phyloP scores from a whole-genome alignment of 495 filamentous ascomycete species.

The Penicillium cosmopolitanum region DNA sequence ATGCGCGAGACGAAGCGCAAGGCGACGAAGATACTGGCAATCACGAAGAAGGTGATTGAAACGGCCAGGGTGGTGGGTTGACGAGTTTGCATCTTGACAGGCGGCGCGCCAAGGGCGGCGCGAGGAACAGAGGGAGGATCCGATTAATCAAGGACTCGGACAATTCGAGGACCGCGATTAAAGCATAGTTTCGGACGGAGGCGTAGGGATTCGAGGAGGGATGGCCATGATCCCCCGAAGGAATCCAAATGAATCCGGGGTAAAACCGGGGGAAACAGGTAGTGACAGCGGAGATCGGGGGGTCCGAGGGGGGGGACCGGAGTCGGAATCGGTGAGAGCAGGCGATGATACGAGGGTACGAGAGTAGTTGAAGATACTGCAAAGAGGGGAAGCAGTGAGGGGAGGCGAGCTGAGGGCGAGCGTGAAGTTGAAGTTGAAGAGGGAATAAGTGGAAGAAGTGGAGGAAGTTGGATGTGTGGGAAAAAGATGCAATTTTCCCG shows the following conservation, averaged over 20 bases:
- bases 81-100: conserved; percentile 54
- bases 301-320: not conserved
- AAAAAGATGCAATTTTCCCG: conserved; percentile 1
- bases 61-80: conserved; percentile 73
- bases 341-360: not conserved
- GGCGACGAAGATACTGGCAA: conserved; percentile 72
- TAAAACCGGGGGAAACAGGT: conserved; percentile 7
- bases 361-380: too few species aligned
- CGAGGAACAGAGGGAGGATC: not conserved
- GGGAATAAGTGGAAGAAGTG: not conserved
- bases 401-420: not conserved
- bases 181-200: conserved; percentile 8
- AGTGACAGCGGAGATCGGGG: conserved; percentile 2
- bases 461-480: not conserved
- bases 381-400: too few species aligned
- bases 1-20: conserved; percentile 72
- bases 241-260: conserved; percentile 19
- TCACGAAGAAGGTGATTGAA: conserved; percentile 67
- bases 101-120: not conserved
- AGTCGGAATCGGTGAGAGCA: not conserved
- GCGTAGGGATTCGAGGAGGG: conserved; percentile 2
- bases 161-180: not conserved
- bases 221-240: conserved; percentile 6
- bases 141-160: not conserved
- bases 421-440: not conserved